These are phyloP conservation scores for Yarrowia yakushimensis DNA, from an alignment of 805 yeast genomes.

Conservation along the genomic window DNA sequence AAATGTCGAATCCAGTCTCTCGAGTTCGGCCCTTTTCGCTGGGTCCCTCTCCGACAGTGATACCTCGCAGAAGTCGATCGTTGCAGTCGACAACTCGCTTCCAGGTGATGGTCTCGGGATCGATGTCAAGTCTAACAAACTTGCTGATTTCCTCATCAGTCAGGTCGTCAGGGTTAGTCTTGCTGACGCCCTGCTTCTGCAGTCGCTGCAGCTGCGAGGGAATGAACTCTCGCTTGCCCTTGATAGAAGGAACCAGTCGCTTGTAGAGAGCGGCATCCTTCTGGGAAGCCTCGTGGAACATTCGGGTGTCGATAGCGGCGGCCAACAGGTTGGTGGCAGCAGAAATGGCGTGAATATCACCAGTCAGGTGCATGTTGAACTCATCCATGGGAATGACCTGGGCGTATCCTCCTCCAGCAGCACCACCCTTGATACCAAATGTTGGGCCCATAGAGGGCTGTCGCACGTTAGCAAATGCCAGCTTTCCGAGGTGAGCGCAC, in stretches of 20 bases:
- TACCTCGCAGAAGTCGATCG: constrained; percentile 84
- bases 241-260: constrained; percentile 81
- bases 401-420: constrained; percentile 98
- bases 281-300: constrained; percentile 91
- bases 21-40: constrained; percentile 88
- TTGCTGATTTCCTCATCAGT: constrained; percentile 67
- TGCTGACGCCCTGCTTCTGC: constrained; percentile 72
- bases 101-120: constrained; percentile 86
- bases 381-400: constrained; percentile 99
- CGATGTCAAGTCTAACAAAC: constrained; percentile 83
- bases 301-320: constrained; percentile 95
- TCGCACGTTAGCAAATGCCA: constrained; percentile 89
- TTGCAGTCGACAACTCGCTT: constrained; percentile 92
- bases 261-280: constrained; percentile 76
- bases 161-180: constrained; percentile 76
- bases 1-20: constrained; percentile 88
- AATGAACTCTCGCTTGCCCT: constrained; percentile 75
- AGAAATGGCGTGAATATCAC: constrained; percentile 94
- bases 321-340: constrained; percentile 92
- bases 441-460: constrained; percentile 99
- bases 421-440: constrained; percentile 98
- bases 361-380: constrained; percentile 95
- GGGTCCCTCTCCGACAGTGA: constrained; percentile 87
- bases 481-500: constrained; percentile 81
- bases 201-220: constrained; percentile 74